Conservation (phyloP, 768 basidiomycete species). For the Pulveroboletus sp. region DNA sequence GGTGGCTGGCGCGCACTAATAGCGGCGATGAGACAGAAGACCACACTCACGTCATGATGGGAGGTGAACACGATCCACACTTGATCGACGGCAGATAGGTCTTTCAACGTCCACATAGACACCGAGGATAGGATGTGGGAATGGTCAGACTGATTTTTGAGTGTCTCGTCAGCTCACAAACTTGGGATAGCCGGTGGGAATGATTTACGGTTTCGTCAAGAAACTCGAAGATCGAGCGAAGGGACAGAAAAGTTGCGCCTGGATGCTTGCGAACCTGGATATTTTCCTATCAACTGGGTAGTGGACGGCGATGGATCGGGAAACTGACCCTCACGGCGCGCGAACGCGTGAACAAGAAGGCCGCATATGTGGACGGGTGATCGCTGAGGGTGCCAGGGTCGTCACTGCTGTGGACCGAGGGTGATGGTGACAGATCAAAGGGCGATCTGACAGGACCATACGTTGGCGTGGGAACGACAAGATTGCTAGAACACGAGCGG, state of each 20-base stretch:
- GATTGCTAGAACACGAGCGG: conserved; percentile 1
- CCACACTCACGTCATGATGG: conserved; percentile 54
- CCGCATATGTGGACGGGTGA: conserved; percentile 20
- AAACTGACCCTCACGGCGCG: conserved; percentile 49
- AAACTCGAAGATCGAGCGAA: conserved; percentile 24
- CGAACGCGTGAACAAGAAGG: conserved; percentile 48
- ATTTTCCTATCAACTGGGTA: background rate
- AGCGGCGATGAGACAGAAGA: background rate
- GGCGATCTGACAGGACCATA: conserved; percentile 25
- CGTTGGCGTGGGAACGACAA: background rate
- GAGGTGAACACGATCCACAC: conserved; percentile 56
- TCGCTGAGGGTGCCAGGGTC: conserved; percentile 8
- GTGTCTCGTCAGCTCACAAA: conserved; percentile 5
- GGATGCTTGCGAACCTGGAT: conserved; percentile 24
- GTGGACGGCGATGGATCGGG: no score
- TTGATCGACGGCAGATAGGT: conserved; percentile 32
- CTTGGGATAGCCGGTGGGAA: background rate
- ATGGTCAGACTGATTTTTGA: conserved; percentile 11
- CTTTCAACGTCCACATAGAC: conserved; percentile 47
- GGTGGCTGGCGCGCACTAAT: background rate
- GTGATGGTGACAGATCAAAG: conserved; percentile 28
- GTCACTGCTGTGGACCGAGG: conserved; percentile 6
- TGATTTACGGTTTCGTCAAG: conserved; percentile 18
- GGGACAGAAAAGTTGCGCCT: conserved; percentile 18
- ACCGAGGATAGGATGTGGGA: conserved; percentile 25